Conservation (phyloP, 495 filamentous ascomycete species). For the Annulohypoxylon moriforme region DNA sequence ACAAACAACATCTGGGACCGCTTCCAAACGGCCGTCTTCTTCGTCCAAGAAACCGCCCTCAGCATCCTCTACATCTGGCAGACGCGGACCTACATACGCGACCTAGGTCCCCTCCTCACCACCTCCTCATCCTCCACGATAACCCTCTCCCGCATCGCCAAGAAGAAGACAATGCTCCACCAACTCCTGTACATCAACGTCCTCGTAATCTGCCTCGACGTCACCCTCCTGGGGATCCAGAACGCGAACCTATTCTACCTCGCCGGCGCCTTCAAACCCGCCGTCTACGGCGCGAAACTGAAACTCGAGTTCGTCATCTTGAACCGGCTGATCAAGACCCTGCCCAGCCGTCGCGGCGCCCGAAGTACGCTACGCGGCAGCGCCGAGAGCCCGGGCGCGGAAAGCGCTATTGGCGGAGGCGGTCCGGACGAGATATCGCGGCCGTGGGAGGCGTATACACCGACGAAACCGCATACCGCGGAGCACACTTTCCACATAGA, state of each 20-base stretch:
- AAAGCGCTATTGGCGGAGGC: neutral
- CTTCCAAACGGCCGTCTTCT: slow-evolving; percentile 1
- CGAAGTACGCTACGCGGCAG: neutral
- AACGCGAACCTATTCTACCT: slow-evolving; percentile 9
- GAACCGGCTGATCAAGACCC: slow-evolving; percentile 4
- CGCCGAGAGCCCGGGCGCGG: neutral
- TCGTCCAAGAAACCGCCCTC: slow-evolving; percentile 5
- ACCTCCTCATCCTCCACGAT: neutral
- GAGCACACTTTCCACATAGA: neutral
- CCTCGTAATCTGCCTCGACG: slow-evolving; percentile 3
- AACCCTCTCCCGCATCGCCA: neutral
- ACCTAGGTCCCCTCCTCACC: neutral
- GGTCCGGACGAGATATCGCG: neutral
- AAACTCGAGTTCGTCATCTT: slow-evolving; percentile 6
- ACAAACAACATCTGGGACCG: slow-evolving; percentile 6
- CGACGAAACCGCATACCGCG: neutral
- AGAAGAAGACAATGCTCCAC: neutral
- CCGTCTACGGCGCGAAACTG: slow-evolving; percentile 6
- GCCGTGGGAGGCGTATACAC: neutral
- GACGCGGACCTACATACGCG: neutral
- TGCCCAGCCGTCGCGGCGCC: neutral
- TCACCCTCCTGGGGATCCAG: slow-evolving; percentile 6
- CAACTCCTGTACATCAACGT: neutral
- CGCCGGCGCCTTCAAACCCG: slow-evolving; percentile 2
- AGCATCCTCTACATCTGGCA: slow-evolving; percentile 9